These are phyloP conservation scores for Neopestalotiopsis rosae DNA, from an alignment of 2,329 filamentous ascomycete genomes.

Conservation along the genomic window DNA sequence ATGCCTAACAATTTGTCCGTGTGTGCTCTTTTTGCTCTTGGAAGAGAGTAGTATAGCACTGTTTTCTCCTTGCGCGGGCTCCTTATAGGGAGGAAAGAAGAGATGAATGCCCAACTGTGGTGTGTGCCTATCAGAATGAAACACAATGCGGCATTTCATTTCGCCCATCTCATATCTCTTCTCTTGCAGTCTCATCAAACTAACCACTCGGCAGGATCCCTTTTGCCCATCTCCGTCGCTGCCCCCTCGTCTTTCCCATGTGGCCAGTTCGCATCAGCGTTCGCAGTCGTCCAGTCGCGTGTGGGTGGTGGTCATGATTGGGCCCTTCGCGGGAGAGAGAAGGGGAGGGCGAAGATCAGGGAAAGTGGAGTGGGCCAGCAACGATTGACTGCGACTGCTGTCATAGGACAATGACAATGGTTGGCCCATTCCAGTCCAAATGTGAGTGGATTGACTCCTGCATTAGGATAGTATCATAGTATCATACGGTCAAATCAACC, in stretches of 20 bases:
- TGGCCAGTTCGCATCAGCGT: slow-evolving; percentile 1
- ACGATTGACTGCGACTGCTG: neutral
- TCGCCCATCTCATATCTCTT: neutral
- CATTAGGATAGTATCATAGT: neutral
- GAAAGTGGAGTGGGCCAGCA: neutral
- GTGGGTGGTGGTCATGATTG: slow-evolving; percentile 5
- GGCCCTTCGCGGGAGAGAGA: neutral
- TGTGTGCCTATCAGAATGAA: slow-evolving; percentile 4
- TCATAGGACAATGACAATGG: neutral
- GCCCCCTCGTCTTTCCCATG: neutral
- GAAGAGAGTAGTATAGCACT: neutral
- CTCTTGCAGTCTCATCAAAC: neutral
- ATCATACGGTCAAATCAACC: neutral
- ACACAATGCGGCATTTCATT: slow-evolving; percentile 8
- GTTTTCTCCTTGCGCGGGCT: too few species aligned
- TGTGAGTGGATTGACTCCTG: neutral
- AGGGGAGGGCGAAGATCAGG: neutral
- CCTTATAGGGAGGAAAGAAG: too few species aligned
- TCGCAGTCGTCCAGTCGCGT: neutral
- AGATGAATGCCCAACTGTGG: slow-evolving; percentile 12
- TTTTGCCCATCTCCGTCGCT: neutral
- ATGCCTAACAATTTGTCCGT: neutral
- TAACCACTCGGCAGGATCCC: neutral
- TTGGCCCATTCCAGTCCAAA: neutral
- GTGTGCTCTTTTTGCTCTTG: too few species aligned